Evolutionary conservation across 805 yeast genomes (phyloP), one percentile per base, ranked within the genome.

Genomic region (Starmerella potacharoeniae): DNA sequence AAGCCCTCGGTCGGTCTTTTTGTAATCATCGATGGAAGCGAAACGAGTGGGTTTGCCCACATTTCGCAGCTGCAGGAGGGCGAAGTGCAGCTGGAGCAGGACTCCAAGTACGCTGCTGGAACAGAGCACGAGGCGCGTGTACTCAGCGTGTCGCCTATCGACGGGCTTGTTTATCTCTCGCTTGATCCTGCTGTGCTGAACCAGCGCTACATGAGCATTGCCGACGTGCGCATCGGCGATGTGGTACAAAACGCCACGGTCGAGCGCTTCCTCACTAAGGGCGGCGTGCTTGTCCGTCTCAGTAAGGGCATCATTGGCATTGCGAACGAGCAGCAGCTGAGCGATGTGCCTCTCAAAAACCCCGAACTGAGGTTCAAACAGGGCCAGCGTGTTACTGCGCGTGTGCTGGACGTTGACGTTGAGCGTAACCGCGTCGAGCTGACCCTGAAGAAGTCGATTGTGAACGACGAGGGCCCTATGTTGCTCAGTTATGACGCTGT

Each of bases 331-430:
- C 65, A 72, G 30, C 96, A 91, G 64, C 78, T 93, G 69, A 83
- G 95, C 61, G 99, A 93, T 68, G 77, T 85, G 55, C 83, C 81
- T 66, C 74, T 91, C 59, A 80, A 81, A 3, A 84, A 91, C 65
- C 98, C 98, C 6, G 97, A 93, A 70, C 79, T 93, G 73, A 87
- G 88, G 65, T 91, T 83, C 75, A 86, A 86, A 69, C 81, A 83
- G 45, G 97, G 96, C 10, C 73, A 84, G 44, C 84, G 82, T 61
- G 86, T 87, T 34, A 84, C 77, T 63, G 93, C 83, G 35, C 58
- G 71, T 9, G 65, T 68, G 8, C 57, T 69, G 6, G 48, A 59
- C 29, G 65, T 65, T 5, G 68, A 66, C 43, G 36, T 48, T 2
- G 71, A 65, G 46, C 72, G 72, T 52, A 75, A 77, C 35, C 78